Conservation (phyloP, 2,329 filamentous ascomycete species). For the Colletotrichum cuscutae region DNA sequence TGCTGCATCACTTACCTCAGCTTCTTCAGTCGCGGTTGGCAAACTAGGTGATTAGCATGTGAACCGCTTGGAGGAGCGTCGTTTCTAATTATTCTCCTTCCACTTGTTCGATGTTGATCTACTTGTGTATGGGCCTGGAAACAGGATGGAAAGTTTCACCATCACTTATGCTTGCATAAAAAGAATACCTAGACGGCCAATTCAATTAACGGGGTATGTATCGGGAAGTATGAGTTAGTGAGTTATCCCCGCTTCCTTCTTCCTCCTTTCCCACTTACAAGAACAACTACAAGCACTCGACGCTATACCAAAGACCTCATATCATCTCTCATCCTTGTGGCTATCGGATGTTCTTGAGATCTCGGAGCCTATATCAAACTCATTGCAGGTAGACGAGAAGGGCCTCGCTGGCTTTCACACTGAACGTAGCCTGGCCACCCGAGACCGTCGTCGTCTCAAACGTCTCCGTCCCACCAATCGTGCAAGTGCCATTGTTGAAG, state of each 20-base stretch:
- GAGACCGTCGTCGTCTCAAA: conserved; percentile 14
- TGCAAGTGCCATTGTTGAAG: conserved; percentile 22
- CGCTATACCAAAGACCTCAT: not conserved
- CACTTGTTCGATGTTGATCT: not conserved
- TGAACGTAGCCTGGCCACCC: conserved; percentile 11
- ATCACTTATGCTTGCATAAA: not conserved
- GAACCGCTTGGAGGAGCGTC: not conserved
- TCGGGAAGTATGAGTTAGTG: not conserved
- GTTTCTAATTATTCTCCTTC: not conserved
- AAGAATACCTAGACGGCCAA: not conserved
- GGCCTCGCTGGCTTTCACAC: conserved; percentile 36
- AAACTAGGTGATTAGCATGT: not conserved
- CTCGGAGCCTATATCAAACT: not conserved
- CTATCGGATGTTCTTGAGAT: no score
- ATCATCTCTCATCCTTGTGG: no score
- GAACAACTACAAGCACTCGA: not conserved
- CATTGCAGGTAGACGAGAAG: conserved; percentile 20
- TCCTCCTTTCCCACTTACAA: not conserved
- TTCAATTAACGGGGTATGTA: not conserved
- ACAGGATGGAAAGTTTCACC: not conserved
- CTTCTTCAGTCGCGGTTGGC: not conserved
- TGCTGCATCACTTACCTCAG: not conserved
- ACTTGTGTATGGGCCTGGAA: not conserved
- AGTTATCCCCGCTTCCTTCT: not conserved
- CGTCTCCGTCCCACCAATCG: conserved; percentile 11